phyloP scores from a whole-genome alignment of 305 asterid species.

The Fraxinus angustifolia region DNA sequence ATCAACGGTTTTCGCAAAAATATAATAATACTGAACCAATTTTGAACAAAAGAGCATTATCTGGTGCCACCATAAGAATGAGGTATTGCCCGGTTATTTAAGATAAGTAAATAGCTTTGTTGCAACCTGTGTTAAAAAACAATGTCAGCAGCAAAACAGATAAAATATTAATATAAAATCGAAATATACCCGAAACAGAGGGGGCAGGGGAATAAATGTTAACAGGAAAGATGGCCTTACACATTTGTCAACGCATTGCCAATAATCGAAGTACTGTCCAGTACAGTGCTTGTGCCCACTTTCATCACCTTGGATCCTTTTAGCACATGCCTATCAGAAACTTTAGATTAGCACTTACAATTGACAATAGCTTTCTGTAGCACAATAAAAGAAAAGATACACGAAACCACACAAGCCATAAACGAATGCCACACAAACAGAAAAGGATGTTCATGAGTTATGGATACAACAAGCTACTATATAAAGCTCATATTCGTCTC shows the following conservation, averaged over 20 bases:
- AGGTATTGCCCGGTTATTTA: conserved; percentile 37
- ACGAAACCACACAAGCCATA: not conserved
- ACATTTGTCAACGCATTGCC: conserved; percentile 69
- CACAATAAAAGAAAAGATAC: not conserved
- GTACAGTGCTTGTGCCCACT: conserved; percentile 70
- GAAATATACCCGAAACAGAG: not conserved
- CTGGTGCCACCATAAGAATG: conserved; percentile 21
- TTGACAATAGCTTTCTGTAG: not conserved
- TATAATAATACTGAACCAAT: conserved; percentile 16
- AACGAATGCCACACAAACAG: not conserved
- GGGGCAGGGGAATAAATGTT: not conserved
- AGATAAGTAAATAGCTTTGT: conserved; percentile 60
- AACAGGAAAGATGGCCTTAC: conserved; percentile 36
- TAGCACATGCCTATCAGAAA: conserved; percentile 56
- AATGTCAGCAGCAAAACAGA: conserved; percentile 22
- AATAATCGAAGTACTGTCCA: conserved; percentile 78
- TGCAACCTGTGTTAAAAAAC: conserved; percentile 50
- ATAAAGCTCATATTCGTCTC: not conserved
- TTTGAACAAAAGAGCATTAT: conserved; percentile 13
- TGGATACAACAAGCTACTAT: not conserved
- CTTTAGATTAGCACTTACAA: conserved; percentile 14
- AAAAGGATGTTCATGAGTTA: not conserved
- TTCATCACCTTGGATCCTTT: conserved; percentile 66
- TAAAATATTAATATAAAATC: not conserved
- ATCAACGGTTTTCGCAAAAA: conserved; percentile 23